Conservation (phyloP, 345 rosid genomes). For the Citrus inodora region DNA sequence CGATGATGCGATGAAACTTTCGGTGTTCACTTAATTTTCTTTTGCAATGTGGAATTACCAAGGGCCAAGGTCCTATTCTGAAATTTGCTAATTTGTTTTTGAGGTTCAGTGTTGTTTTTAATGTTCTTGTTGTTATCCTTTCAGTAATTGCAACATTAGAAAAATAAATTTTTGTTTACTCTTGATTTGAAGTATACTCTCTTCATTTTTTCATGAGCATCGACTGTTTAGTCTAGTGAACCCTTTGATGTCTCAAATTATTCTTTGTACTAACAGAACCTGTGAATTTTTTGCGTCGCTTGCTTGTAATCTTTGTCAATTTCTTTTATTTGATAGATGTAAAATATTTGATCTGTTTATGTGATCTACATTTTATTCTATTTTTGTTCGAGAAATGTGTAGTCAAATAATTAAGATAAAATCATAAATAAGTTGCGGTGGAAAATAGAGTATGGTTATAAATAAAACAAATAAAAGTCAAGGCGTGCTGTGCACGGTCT, state of each 20-base stretch:
- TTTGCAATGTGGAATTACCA: neutral
- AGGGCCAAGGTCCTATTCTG: neutral
- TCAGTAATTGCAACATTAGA: neutral
- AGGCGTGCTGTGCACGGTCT: too few species aligned
- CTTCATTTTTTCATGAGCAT: neutral
- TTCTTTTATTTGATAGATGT: neutral
- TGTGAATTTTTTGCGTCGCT: neutral
- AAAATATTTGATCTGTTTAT: neutral
- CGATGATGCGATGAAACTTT: slow-evolving; percentile 45
- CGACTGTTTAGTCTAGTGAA: neutral
- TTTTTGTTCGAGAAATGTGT: neutral
- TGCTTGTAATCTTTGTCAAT: neutral
- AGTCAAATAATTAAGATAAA: too few species aligned
- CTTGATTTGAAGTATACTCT: neutral
- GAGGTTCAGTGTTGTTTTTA: neutral
- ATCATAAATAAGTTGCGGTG: too few species aligned
- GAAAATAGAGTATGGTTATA: too few species aligned
- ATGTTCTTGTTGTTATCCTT: neutral
- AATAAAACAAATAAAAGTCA: too few species aligned
- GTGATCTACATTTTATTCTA: neutral
- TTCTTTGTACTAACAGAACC: neutral
- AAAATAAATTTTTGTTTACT: slow-evolving; percentile 1
- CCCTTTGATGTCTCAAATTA: neutral
- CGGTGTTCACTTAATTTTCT: slow-evolving; percentile 5
- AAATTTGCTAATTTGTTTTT: neutral